Evolutionary conservation across 495 filamentous ascomycete species (phyloP).

Genomic region (Xylaria longipes): DNA sequence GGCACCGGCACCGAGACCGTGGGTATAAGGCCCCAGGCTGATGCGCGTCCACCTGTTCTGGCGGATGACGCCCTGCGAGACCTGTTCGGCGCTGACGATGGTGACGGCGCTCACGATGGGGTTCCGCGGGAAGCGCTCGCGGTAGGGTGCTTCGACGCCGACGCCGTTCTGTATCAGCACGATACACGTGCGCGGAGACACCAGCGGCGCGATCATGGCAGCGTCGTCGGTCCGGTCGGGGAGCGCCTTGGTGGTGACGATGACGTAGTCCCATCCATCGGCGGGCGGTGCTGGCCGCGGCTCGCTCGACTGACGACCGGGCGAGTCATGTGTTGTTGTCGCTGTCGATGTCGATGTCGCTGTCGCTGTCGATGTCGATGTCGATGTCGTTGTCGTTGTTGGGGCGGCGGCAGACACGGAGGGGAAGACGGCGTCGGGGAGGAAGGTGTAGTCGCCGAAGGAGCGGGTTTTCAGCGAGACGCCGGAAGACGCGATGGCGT

Average conservation of each 20-base stretch:
- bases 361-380: too few species aligned
- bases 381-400: too few species aligned
- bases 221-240: slow-evolving; percentile 58
- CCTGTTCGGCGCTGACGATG: slow-evolving; percentile 60
- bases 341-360: too few species aligned
- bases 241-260: slow-evolving; percentile 65
- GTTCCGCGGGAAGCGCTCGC: slow-evolving; percentile 57
- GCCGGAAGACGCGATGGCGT: slow-evolving; percentile 51
- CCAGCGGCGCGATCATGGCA: slow-evolving; percentile 56
- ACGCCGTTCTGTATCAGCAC: slow-evolving; percentile 76
- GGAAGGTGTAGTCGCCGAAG: slow-evolving; percentile 61
- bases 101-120: slow-evolving; percentile 69
- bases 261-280: slow-evolving; percentile 62
- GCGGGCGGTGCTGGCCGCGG: slow-evolving; percentile 18
- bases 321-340: slow-evolving; percentile 17
- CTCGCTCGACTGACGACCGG: slow-evolving; percentile 22
- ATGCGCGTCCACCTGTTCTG: slow-evolving; percentile 69
- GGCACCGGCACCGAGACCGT: slow-evolving; percentile 36
- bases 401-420: slow-evolving; percentile 45
- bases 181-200: slow-evolving; percentile 57
- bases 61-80: slow-evolving; percentile 53
- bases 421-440: slow-evolving; percentile 55
- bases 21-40: slow-evolving; percentile 60
- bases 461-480: slow-evolving; percentile 58
- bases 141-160: slow-evolving; percentile 70